phyloP scores from a whole-genome alignment of 495 filamentous ascomycete genomes.

The Polyplosphaeria fusca region DNA sequence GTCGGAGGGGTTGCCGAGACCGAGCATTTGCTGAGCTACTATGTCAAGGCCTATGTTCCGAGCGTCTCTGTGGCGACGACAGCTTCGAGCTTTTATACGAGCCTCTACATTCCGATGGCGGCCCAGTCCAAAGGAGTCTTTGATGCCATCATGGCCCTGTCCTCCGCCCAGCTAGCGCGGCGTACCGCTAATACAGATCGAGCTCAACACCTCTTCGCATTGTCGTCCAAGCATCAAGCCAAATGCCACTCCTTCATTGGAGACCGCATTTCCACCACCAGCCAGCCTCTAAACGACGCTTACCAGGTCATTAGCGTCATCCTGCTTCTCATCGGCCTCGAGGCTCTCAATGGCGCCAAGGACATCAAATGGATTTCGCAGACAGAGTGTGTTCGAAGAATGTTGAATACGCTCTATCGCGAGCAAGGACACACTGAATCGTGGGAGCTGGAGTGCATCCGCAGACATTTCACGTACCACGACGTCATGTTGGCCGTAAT shows the following conservation, averaged over 20 bases:
- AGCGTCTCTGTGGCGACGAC: constrained; percentile 29
- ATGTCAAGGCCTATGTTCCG: constrained; percentile 24
- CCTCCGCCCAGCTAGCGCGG: constrained; percentile 26
- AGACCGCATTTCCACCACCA: constrained; percentile 8
- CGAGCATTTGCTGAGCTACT: constrained; percentile 22
- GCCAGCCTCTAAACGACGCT: constrained; percentile 10
- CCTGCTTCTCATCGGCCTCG: constrained; percentile 24
- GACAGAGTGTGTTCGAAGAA: constrained; percentile 11
- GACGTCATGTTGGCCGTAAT: constrained; percentile 25
- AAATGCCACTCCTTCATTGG: constrained; percentile 19
- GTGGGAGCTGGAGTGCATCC: constrained; percentile 19
- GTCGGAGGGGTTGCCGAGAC: constrained; percentile 4
- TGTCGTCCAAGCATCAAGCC: constrained; percentile 20
- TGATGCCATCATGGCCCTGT: constrained; percentile 27
- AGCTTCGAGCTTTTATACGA: constrained; percentile 22
- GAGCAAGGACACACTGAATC: neutral
- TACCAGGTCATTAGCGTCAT: constrained; percentile 26
- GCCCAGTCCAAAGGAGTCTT: constrained; percentile 22
- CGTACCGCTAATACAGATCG: constrained; percentile 15
- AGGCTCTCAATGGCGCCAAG: constrained; percentile 26
- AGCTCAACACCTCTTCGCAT: constrained; percentile 16
- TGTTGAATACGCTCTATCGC: constrained; percentile 10
- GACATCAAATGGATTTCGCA: constrained; percentile 21
- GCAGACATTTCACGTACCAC: constrained; percentile 30
- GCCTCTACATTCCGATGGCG: constrained; percentile 28